Evolutionary conservation across 306 rosid species (phyloP), one percentile per base, ranked within the genome.

Genomic region (Cyclanthera cordifolia): DNA sequence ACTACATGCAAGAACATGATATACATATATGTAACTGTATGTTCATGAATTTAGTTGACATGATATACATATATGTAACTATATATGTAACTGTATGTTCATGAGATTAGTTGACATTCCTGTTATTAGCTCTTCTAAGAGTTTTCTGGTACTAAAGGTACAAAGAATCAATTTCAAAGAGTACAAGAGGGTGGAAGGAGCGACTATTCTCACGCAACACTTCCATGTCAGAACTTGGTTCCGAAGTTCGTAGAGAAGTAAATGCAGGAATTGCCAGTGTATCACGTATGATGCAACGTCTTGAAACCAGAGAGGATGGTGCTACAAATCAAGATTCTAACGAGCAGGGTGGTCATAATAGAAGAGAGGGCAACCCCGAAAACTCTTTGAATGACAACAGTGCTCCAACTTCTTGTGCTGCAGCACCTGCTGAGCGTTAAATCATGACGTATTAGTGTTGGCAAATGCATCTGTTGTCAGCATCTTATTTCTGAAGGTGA

Each of bases 131-230:
- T 28, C n/a, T 78, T 52, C 60, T 71, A 28, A 32, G 25, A 53
- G 48, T 30, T 52, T 50, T 79, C 27, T 46, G 60, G 39, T 77
- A 41, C 51, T 37, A 49, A 10, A 93, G 99, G 81, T 94, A 94
- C 82, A 90, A 86, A 76, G 99, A 94, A 69, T 86, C 96, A 4
- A 70, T 94, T 73, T 85, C 99, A 56, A 94, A 85, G 79, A 84
- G 90, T 15, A 77, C 96, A 16, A 83, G 82, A 85, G 95, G 91
- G 58, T 90, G 96, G 96, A 90, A 69, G 79, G 95, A 94, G 73
- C 84, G 80, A 81, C 74, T 94, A 64, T 88, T 94, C 79, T 83
- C 82, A 68, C 92, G 87, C 53, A 77, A 52, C 77, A 43, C 82
- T 75, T 81, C 95, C 65, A 75, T 90, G 86, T 68, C 97, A 1